These are phyloP conservation scores for Sordaria brevicollis DNA, from an alignment of 495 filamentous ascomycete species.

Conservation along the genomic window DNA sequence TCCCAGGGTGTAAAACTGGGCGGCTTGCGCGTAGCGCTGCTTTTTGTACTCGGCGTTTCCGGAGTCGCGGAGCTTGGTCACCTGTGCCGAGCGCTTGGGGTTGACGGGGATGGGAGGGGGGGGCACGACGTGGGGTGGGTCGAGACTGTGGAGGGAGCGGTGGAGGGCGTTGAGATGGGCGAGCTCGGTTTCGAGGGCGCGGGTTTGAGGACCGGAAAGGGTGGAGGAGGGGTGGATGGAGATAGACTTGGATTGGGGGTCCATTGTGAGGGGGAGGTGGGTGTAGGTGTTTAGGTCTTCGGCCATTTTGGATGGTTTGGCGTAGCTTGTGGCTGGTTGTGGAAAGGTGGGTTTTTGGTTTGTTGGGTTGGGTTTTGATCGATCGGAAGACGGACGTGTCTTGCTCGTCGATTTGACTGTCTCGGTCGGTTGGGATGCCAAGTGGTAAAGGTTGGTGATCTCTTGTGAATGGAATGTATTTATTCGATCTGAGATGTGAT, in stretches of 20 bases:
- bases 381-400: background rate
- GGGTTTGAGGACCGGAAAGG: background rate
- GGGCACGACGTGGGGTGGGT: constrained; percentile 44
- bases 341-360: background rate
- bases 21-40: constrained; percentile 58
- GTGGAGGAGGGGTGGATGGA: constrained; percentile 20
- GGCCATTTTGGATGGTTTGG: constrained; percentile 36
- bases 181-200: constrained; percentile 54
- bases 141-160: constrained; percentile 52
- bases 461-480: background rate
- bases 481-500: background rate
- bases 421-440: background rate
- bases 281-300: constrained; percentile 62
- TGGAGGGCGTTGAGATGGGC: constrained; percentile 62
- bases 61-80: constrained; percentile 80
- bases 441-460: background rate
- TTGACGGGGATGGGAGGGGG: constrained; percentile 74
- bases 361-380: background rate
- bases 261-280: constrained; percentile 68
- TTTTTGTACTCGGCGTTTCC: constrained; percentile 79
- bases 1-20: constrained; percentile 69
- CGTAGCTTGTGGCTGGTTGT: background rate
- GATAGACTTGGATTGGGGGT: constrained; percentile 63
- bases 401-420: background rate
- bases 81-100: constrained; percentile 74